phyloP scores from a whole-genome alignment of 140 eudicot species.

The Cichorium intybus region DNA sequence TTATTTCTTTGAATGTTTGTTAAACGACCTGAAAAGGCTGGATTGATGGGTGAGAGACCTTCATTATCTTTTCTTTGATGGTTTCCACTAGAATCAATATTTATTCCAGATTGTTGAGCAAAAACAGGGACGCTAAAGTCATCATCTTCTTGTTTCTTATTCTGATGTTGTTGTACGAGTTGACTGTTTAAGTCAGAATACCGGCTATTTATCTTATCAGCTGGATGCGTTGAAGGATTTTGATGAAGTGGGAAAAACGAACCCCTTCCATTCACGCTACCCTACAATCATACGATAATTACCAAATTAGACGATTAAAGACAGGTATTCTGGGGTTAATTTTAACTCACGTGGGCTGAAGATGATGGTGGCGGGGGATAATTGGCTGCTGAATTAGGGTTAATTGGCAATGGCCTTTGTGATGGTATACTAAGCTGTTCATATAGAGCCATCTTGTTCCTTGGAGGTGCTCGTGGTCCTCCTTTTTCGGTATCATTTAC shows the following conservation, averaged over 20 bases:
- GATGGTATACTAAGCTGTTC: constrained; percentile 75
- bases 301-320: background rate
- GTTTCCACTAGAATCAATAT: constrained; percentile 13
- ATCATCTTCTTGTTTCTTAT: constrained; percentile 44
- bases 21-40: constrained; percentile 5
- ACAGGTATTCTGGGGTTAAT: background rate
- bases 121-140: constrained; percentile 54
- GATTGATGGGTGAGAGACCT: constrained; percentile 14
- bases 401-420: constrained; percentile 35
- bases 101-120: constrained; percentile 23
- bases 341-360: constrained; percentile 42
- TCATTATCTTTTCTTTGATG: constrained; percentile 21
- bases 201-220: constrained; percentile 35
- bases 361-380: constrained; percentile 23
- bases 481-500: constrained; percentile 80
- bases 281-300: constrained; percentile 35
- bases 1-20: constrained; percentile 18
- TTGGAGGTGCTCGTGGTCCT: constrained; percentile 90
- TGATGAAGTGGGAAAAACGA: constrained; percentile 32
- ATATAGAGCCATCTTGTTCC: constrained; percentile 89
- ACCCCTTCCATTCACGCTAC: constrained; percentile 31
- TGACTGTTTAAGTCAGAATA: constrained; percentile 28
- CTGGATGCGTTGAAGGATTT: constrained; percentile 29
- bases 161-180: constrained; percentile 28
- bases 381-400: constrained; percentile 7